Base-by-base conservation (phyloP, 192 early-diverging fungal genomes). In the Entophlyctis luteolus region DNA sequence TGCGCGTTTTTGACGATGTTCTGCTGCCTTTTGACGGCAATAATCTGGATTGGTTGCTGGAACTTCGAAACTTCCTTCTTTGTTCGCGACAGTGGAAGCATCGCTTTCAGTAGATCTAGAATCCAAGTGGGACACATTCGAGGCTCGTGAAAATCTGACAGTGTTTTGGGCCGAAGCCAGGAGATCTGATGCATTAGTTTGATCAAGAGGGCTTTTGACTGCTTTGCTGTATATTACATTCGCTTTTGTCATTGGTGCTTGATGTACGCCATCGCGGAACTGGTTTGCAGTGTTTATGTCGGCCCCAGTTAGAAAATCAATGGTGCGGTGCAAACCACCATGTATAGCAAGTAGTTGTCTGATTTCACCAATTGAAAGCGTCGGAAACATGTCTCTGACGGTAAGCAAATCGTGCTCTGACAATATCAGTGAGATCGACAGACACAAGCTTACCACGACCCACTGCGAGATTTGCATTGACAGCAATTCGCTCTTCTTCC, bases 251-350 rank as follows among this genome's bases (percentile, higher is more conserved):
- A 56, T 22, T 12, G 10, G 18, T 56, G 16, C 31, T 33, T 37
- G 58, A 45, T 14, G 37, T 28, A 52, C 29, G 49, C 10, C 22
- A 52, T 4, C 54, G 27, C 10, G 32, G n/a, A n/a, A n/a, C n/a
- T n/a, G n/a, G n/a, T n/a, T n/a, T n/a, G n/a, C n/a, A n/a, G n/a
- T n/a, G n/a, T n/a, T n/a, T n/a, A n/a, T n/a, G n/a, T n/a, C n/a
- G 16, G 14, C 23, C 10, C 39, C 59, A 27, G 63, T 62, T 16
- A 70, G 59, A 49, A 60, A 38, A 22, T 48, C 48, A 39, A 70
- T 62, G 5, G 68, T 62, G 10, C 53, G 50, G 68, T 70, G 68
- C 29, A 70, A 50, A 4, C 68, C 68, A 18, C 58, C 57, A 36
- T 59, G 57, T 32, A 20, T 4, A 14, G 39, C 50, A 28, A 70